Percentiles rank a stretch among this genome's conserved stretches.
These are phyloP conservation scores for Vitis labrusca DNA, from an alignment of 164 flowering plant genomes.

Conservation along the genomic window DNA sequence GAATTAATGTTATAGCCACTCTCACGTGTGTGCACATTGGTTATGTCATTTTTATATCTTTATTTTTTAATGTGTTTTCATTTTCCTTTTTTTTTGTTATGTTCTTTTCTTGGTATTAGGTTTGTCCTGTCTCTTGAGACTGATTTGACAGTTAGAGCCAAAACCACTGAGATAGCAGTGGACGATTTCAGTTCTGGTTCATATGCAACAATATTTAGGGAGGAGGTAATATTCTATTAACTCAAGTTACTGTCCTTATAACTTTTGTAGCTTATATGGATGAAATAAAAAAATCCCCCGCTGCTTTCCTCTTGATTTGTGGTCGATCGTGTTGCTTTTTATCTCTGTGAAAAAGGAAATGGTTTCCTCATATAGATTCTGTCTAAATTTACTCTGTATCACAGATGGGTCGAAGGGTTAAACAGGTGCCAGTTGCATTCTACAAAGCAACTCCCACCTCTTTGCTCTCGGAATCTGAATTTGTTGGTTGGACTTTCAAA, in stretches of 20 bases:
- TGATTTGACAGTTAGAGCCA: slow-evolving; percentile 80
- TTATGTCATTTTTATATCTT: not conserved
- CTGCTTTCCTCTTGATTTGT: no score
- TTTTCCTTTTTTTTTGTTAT: no score
- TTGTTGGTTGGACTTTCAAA: slow-evolving; percentile 78
- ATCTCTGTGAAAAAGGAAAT: not conserved
- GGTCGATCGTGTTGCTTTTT: not conserved
- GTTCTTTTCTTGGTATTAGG: slow-evolving; percentile 29
- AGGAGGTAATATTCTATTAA: slow-evolving; percentile 55
- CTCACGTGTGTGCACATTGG: no score
- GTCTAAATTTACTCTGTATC: slow-evolving; percentile 2
- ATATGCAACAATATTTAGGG: slow-evolving; percentile 79
- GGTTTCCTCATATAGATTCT: not conserved
- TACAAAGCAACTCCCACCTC: slow-evolving; percentile 65
- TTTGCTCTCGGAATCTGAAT: slow-evolving; percentile 73
- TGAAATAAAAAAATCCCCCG: no score
- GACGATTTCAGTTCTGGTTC: slow-evolving; percentile 88
- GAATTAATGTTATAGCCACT: no score
- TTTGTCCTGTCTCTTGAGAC: slow-evolving; percentile 80
- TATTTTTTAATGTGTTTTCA: not conserved
- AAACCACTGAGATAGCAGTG: slow-evolving; percentile 71
- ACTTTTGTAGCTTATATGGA: no score
- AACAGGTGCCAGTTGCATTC: slow-evolving; percentile 90
- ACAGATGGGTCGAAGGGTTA: slow-evolving; percentile 79
- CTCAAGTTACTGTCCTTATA: not conserved